Conservation (phyloP, 768 basidiomycete species). For the Grammothele lineata region DNA sequence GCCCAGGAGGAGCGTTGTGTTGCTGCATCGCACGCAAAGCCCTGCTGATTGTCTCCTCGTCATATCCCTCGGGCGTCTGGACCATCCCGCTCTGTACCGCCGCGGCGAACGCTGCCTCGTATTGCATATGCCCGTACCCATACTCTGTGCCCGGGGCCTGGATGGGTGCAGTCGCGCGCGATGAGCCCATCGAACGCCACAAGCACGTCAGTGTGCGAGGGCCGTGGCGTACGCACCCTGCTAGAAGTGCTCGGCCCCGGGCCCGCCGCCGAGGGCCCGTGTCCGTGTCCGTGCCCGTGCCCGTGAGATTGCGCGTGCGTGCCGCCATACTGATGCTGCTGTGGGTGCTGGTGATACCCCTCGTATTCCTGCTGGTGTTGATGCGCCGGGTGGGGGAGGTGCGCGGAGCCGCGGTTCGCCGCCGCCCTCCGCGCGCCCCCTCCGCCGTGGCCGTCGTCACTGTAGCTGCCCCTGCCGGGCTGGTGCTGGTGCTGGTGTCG, state of each 20-base stretch:
- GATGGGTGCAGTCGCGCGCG: background rate
- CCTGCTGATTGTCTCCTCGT: conserved; percentile 18
- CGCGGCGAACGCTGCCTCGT: background rate
- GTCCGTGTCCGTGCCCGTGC: conserved; percentile 4
- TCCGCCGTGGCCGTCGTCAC: background rate
- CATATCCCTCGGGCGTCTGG: conserved; percentile 14
- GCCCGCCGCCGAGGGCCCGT: too few relatives aligned
- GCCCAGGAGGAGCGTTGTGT: background rate
- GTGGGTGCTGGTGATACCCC: too few relatives aligned
- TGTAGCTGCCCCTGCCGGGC: conserved; percentile 1
- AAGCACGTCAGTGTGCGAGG: too few relatives aligned
- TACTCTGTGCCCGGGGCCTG: conserved; percentile 6
- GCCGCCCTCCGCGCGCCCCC: background rate
- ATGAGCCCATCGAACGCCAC: too few relatives aligned
- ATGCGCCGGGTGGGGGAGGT: too few relatives aligned
- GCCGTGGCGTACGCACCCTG: too few relatives aligned
- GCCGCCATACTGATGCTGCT: too few relatives aligned
- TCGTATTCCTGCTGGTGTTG: too few relatives aligned
- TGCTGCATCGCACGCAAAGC: conserved; percentile 17
- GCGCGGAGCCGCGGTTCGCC: too few relatives aligned
- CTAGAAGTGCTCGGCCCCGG: too few relatives aligned
- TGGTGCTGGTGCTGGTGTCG: too few relatives aligned
- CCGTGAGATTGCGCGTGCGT: too few relatives aligned
- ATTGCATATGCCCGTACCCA: conserved; percentile 9
- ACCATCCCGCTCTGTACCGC: conserved; percentile 1